Evolutionary conservation across 768 basidiomycete genomes (phyloP), one percentile per base, ranked within the genome.

Genomic region (Rubroboletus pulcherrimus): DNA sequence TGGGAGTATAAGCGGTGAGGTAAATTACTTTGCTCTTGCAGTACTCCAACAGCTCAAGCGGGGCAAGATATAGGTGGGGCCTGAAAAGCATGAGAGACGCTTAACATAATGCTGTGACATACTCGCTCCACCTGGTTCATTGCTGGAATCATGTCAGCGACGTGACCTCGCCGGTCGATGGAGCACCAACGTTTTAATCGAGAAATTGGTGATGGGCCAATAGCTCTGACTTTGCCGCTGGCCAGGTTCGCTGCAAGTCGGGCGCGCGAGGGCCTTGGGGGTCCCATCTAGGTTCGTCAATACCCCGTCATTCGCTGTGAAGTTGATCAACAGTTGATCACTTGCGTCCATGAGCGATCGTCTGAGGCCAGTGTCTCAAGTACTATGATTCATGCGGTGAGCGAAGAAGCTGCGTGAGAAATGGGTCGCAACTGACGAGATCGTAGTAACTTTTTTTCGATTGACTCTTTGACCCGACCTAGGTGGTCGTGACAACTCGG

Each of bases 1-100:
- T 81, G 71, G 69, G 86, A 73, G 74, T 76, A 74, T 90, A 93
- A 11, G 87, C 87, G 19, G 88, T 86, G 53, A 89, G 63, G 17
- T 79, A 75, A 65, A 92, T 90, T 46, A 83, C 85, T 63, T 85
- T 82, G 55, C 66, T 63, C 41, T 73, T 65, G 75, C 86, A 86
- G 67, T 77, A 82, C 54, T 78, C 77, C 37, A 60, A 33, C 33
- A 60, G 24, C 73, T 81, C 77, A 30, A 78, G 73, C 62, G 89
- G 84, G 7, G 81, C 78, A 55, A 87, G 78, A 70, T 84, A 87
- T 5, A 88, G 88, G 69, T 92, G 90, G 5, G 51, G 45, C 26
- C 45, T 52, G 30, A 29, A 45, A 33, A 4, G 83, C 19, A 70
- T 51, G 52, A 71, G 53, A 26, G 47, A 21, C 17, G 14, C 31